Conservation (phyloP, 768 basidiomycete genomes). For the Suillus bovinus region DNA sequence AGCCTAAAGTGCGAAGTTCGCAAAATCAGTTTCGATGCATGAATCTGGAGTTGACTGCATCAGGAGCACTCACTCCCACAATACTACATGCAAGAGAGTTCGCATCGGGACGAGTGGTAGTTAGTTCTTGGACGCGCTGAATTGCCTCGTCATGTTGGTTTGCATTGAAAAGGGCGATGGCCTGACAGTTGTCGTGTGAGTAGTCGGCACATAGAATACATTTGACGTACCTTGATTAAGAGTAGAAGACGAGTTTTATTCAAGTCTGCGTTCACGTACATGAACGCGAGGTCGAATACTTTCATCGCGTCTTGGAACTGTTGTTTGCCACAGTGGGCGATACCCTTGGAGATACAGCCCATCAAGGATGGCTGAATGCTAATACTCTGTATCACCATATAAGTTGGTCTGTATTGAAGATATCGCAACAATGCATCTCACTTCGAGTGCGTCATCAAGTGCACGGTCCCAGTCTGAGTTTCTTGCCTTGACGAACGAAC, state of each 20-base stretch:
- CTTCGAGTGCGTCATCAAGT: neutral
- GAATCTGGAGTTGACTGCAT: neutral
- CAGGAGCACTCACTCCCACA: neutral
- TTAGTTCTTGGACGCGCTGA: neutral
- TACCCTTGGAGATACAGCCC: neutral
- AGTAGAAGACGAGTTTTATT: neutral
- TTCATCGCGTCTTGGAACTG: neutral
- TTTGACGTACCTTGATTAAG: neutral
- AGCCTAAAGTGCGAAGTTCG: neutral
- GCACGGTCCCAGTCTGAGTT: neutral
- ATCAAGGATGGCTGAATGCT: neutral
- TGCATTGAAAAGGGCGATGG: neutral
- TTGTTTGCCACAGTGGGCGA: neutral
- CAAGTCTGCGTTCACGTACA: neutral
- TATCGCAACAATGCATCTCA: neutral
- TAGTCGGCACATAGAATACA: neutral
- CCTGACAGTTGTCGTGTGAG: neutral
- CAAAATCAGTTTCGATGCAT: neutral
- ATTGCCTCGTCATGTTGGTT: neutral
- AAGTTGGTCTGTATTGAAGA: neutral
- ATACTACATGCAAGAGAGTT: neutral
- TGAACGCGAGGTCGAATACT: neutral
- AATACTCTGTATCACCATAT: neutral
- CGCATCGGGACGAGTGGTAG: neutral
- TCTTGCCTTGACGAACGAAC: neutral